Percentiles rank a stretch among this genome's conserved stretches.
Conservation (phyloP, 1,284 basidiomycete species). For the Tilletia indica region DNA sequence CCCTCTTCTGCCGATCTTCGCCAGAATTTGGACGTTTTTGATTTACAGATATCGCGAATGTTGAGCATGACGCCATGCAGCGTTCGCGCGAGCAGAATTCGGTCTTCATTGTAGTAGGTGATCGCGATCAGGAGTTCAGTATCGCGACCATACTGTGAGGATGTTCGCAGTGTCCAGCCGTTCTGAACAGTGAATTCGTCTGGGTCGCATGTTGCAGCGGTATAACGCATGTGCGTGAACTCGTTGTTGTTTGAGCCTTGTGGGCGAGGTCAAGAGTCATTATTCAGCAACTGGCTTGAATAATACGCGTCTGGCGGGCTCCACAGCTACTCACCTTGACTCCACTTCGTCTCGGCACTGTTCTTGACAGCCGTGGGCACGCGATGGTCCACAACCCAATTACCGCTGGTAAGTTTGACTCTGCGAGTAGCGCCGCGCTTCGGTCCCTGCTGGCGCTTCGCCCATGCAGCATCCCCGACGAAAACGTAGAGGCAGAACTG, state of each 20-base stretch:
- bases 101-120: constrained; percentile 81
- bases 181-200: constrained; percentile 75
- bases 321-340: constrained; percentile 28
- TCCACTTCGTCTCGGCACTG: constrained; percentile 79
- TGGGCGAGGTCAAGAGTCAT: background rate
- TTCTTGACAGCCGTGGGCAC: constrained; percentile 82
- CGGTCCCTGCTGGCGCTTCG: constrained; percentile 54
- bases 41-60: constrained; percentile 96
- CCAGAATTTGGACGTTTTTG: constrained; percentile 86
- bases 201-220: constrained; percentile 82
- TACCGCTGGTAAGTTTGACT: constrained; percentile 77
- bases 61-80: constrained; percentile 95
- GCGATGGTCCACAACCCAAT: constrained; percentile 59
- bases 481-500: constrained; percentile 25
- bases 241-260: constrained; percentile 60
- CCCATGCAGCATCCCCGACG: constrained; percentile 44
- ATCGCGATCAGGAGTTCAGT: constrained; percentile 80
- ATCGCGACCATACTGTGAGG: constrained; percentile 76
- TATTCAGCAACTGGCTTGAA: constrained; percentile 46
- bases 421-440: constrained; percentile 64
- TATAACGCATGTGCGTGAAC: constrained; percentile 82
- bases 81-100: constrained; percentile 71
- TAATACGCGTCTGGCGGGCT: background rate
- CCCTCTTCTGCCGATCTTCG: constrained; percentile 67
- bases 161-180: constrained; percentile 77